phyloP scores from a whole-genome alignment of 768 basidiomycete species.

The Russula lepida region DNA sequence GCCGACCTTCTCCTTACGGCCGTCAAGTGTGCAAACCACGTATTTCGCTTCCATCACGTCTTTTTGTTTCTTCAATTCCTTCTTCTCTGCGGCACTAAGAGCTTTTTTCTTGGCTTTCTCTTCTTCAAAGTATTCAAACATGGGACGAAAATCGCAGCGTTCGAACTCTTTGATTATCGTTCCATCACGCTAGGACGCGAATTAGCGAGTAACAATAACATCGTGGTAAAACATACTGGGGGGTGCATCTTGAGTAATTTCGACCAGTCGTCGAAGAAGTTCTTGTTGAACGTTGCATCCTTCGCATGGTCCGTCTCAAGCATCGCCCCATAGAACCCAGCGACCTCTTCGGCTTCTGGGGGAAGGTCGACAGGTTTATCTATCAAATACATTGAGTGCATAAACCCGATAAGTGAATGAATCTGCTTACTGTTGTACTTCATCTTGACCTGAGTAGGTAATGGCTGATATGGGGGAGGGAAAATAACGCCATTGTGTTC shows the following conservation, averaged over 20 bases:
- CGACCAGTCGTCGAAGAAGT: slow-evolving; percentile 92
- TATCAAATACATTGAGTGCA: slow-evolving; percentile 27
- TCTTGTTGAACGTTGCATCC: slow-evolving; percentile 82
- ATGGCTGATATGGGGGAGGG: slow-evolving; percentile 85
- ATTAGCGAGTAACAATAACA: background rate
- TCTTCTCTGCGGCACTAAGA: slow-evolving; percentile 80
- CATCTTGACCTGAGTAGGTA: slow-evolving; percentile 84
- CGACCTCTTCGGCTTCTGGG: slow-evolving; percentile 88
- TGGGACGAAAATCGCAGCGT: slow-evolving; percentile 88
- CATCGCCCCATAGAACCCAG: slow-evolving; percentile 91
- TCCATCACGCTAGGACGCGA: slow-evolving; percentile 47
- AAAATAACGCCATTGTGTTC: slow-evolving; percentile 94
- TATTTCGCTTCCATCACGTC: slow-evolving; percentile 82
- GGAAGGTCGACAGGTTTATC: slow-evolving; percentile 75
- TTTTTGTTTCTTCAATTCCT: slow-evolving; percentile 76
- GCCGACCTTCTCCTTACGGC: slow-evolving; percentile 95
- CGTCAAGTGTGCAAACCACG: slow-evolving; percentile 81
- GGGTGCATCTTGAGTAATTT: slow-evolving; percentile 70
- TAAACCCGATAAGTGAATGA: slow-evolving; percentile 8
- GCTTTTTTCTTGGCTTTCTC: slow-evolving; percentile 93
- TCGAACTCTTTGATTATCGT: slow-evolving; percentile 68
- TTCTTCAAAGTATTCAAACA: slow-evolving; percentile 86
- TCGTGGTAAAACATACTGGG: slow-evolving; percentile 49
- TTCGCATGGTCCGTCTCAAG: slow-evolving; percentile 87
- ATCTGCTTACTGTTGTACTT: slow-evolving; percentile 73